Conservation (phyloP, 192 early-diverging fungal species). For the Phlyctochytrium bullatum region DNA sequence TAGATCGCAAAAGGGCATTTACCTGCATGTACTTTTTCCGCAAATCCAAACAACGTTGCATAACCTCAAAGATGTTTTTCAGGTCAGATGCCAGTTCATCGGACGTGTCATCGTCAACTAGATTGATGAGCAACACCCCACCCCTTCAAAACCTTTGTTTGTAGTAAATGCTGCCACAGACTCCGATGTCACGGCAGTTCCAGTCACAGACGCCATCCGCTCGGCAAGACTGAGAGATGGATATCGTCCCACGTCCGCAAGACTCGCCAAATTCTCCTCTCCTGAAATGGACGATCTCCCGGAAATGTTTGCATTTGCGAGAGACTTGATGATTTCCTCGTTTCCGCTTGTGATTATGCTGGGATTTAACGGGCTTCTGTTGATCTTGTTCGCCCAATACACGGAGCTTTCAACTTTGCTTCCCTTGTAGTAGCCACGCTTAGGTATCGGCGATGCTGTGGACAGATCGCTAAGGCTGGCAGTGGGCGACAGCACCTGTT, state of each 20-base stretch:
- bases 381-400: conserved; percentile 7
- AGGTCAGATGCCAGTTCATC: conserved; percentile 63
- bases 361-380: neutral
- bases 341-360: neutral
- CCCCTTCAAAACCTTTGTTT: no score
- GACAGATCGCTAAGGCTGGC: neutral
- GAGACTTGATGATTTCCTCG: neutral
- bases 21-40: conserved; percentile 81
- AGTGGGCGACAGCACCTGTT: neutral
- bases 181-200: conserved; percentile 52
- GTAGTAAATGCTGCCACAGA: conserved; percentile 38
- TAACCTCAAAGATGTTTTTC: conserved; percentile 52
- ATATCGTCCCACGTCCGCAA: conserved; percentile 23
- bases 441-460: neutral
- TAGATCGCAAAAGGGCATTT: conserved; percentile 27
- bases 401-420: neutral
- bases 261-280: neutral
- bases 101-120: conserved; percentile 4
- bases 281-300: neutral
- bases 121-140: no score
- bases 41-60: conserved; percentile 73
- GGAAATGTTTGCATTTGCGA: neutral
- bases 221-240: conserved; percentile 47
- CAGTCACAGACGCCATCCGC: conserved; percentile 48
- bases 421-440: conserved; percentile 3